Base-by-base conservation (phyloP, 1,284 basidiomycete genomes). In the Mycosarcoma mackinlayi region DNA sequence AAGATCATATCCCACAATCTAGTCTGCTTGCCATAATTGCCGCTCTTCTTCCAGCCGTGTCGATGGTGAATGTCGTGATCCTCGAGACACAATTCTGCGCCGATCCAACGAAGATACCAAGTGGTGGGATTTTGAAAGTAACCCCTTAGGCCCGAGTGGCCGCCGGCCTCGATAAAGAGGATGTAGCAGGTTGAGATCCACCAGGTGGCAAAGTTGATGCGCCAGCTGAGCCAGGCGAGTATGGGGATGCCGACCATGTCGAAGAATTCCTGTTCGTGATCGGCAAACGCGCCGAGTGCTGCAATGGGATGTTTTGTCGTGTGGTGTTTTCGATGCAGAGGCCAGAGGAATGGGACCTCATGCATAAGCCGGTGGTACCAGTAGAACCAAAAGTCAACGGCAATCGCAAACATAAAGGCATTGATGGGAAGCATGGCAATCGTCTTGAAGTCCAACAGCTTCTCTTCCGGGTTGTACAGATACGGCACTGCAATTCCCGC, bases 41-140 rank as follows among this genome's bases (percentile, higher is more conserved):
- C 61, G 6, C 50, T 58, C 58, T 58, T 64, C 33, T 53, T 76
- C 79, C 63, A 80, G 0, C 82, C 81, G 14, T 68, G 60, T 16
- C 80, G 54, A 48, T 83, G 82, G 47, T 83, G 82, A n/a, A 82
- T 54, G 41, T 82, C 80, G 48, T 82, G 79, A 41, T 83, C 81
- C 46, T 83, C 82, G 0, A 79, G 25, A 25, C 64, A 59, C 21
- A 83, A 40, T 10, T 81, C 82, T 27, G 62, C 47, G 3, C 51
- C 66, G 9, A 80, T 28, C n/a, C 58, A 61, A 11, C 61, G 38
- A 9, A 83, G 52, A 24, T 60, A 33, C 31, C 63, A 69, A 2
- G 71, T 67, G 0, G 79, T 59, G 4, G 80, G 78, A 25, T 73
- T 62, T 14, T 75, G 64, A 23, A 69, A 75, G 56, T 80, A 67